phyloP scores from a whole-genome alignment of 805 yeast species.

The Metschnikowia colocasiae region DNA sequence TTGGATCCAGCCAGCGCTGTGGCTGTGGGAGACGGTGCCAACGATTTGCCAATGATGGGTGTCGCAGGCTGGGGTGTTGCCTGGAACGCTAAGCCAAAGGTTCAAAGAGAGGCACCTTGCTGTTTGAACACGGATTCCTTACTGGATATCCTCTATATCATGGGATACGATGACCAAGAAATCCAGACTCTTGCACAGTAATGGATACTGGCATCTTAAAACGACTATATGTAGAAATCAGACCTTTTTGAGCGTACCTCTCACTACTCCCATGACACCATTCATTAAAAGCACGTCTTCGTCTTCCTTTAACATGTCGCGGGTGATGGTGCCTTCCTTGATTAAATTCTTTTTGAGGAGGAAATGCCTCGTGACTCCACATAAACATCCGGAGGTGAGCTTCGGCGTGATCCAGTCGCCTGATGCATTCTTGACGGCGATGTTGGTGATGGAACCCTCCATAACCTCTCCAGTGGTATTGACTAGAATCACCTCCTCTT shows the following conservation, averaged over 20 bases:
- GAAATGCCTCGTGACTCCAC: conserved; percentile 75
- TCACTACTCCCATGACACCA: conserved; percentile 77
- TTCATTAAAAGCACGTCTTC: conserved; percentile 72
- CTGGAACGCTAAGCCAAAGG: conserved; percentile 95
- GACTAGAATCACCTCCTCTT: conserved; percentile 65
- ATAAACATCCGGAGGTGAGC: conserved; percentile 74
- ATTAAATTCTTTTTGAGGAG: conserved; percentile 52
- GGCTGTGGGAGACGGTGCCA: conserved; percentile 97
- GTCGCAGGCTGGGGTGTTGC: conserved; percentile 93
- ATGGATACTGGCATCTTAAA: background rate
- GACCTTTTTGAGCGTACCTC: conserved; percentile 44
- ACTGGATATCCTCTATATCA: conserved; percentile 70
- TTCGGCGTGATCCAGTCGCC: conserved; percentile 77
- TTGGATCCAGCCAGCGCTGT: conserved; percentile 54
- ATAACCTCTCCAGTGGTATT: conserved; percentile 57
- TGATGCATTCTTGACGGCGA: conserved; percentile 54
- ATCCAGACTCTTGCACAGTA: conserved; percentile 25
- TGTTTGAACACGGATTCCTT: conserved; percentile 72
- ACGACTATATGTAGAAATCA: background rate
- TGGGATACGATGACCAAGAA: conserved; percentile 67
- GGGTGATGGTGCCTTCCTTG: conserved; percentile 48
- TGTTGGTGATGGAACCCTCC: conserved; percentile 82
- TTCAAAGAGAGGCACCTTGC: conserved; percentile 78
- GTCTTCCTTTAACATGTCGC: conserved; percentile 53
- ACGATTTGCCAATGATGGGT: conserved; percentile 89